These are phyloP conservation scores for Gymnopus androsaceus DNA, from an alignment of 1,284 basidiomycete species.

Conservation along the genomic window DNA sequence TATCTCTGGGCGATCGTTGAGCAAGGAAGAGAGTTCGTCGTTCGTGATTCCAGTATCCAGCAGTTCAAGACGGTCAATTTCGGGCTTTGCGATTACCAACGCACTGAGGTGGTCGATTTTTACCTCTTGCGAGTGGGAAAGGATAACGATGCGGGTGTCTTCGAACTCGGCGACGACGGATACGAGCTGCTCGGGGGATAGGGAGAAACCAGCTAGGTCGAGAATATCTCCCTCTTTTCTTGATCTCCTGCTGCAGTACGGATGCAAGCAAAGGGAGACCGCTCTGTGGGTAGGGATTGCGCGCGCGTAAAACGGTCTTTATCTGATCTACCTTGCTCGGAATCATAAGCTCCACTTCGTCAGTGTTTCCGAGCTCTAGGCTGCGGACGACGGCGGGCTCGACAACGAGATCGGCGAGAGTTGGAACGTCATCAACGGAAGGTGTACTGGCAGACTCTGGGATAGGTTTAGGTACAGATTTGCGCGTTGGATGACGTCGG, in stretches of 20 bases:
- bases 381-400: too few relatives aligned
- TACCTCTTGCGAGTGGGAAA: not conserved
- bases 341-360: slow-evolving; percentile 11
- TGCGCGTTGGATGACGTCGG: slow-evolving; percentile 26
- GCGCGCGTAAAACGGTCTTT: slow-evolving; percentile 18
- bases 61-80: slow-evolving; percentile 25
- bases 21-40: slow-evolving; percentile 20
- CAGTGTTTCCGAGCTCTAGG: too few relatives aligned
- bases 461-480: too few relatives aligned
- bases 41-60: slow-evolving; percentile 22
- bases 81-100: slow-evolving; percentile 17
- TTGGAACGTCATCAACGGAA: not conserved
- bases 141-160: not conserved
- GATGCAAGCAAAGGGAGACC: slow-evolving; percentile 24
- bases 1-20: slow-evolving; percentile 18
- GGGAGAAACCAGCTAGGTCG: slow-evolving; percentile 26
- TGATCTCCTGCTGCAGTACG: slow-evolving; percentile 19
- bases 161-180: slow-evolving; percentile 16
- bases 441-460: slow-evolving; percentile 24
- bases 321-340: slow-evolving; percentile 27
- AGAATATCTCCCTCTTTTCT: slow-evolving; percentile 17
- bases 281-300: slow-evolving; percentile 26
- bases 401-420: too few relatives aligned
- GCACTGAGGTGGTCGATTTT: not conserved
- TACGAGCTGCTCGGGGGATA: slow-evolving; percentile 23